Evolutionary conservation across 2,329 filamentous ascomycete genomes (phyloP).

Genomic region (Fusarium torreyae): DNA sequence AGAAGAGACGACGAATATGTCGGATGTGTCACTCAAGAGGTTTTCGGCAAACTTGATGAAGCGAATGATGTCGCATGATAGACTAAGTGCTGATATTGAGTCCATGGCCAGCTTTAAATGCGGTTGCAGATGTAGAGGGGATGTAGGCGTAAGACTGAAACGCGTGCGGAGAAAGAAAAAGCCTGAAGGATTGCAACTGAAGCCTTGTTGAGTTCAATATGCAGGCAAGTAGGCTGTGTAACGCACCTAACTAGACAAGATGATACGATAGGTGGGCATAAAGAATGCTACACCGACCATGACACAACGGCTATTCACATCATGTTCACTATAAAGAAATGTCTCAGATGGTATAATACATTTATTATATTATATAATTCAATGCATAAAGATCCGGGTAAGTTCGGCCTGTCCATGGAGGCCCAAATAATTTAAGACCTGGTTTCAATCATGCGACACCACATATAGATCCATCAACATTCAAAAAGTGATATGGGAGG

Average conservation of each 20-base stretch:
- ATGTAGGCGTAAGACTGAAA: neutral
- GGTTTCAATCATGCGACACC: no score
- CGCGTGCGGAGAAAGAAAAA: neutral
- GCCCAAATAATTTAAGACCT: no score
- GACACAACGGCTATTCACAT: no score
- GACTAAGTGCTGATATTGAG: neutral
- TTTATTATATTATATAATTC: no score
- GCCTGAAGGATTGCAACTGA: neutral
- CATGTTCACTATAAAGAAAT: no score
- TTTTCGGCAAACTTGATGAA: neutral
- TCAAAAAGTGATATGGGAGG: no score
- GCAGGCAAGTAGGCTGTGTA: neutral
- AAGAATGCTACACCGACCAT: no score
- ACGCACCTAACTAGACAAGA: neutral
- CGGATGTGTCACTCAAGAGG: neutral
- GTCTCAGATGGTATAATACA: no score
- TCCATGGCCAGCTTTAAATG: neutral
- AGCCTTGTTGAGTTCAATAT: neutral
- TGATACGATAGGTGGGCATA: no score
- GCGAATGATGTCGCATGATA: neutral
- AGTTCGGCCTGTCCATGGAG: no score
- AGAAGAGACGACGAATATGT: neutral
- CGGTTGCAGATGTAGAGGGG: neutral
- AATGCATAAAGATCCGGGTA: no score
- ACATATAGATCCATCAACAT: no score